phyloP scores from a whole-genome alignment of 75 land plant species.

The Gnetum montanum region DNA sequence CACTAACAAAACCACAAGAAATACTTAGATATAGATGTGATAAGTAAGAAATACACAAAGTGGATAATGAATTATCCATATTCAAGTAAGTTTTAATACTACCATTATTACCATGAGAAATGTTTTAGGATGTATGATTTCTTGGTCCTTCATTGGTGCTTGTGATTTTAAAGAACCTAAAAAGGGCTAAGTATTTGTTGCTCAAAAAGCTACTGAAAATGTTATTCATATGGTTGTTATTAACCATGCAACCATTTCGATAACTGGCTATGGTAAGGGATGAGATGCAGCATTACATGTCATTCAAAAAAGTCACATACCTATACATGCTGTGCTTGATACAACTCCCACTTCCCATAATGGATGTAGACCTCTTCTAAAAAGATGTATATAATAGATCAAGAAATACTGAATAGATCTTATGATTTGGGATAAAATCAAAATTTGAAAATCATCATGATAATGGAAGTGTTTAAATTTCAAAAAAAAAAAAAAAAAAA shows the following conservation, averaged over 20 bases:
- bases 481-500: background rate
- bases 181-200: background rate
- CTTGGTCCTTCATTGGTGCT: background rate
- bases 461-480: background rate
- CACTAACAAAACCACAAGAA: too few species aligned
- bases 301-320: background rate
- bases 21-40: background rate
- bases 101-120: constrained; percentile 1
- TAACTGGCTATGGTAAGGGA: background rate
- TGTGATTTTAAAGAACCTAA: background rate
- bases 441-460: background rate
- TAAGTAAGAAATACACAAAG: background rate
- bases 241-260: background rate
- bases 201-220: background rate
- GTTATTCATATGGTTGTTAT: background rate
- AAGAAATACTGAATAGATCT: background rate
- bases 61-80: constrained; percentile 5
- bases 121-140: background rate
- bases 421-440: background rate
- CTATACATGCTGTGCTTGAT: background rate
- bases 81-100: background rate
- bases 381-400: background rate
- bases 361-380: background rate
- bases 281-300: background rate
- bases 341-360: background rate